These are phyloP conservation scores for Plasmodium fragile DNA, from an alignment of 169 alveolate genomes.

Conservation along the genomic window DNA sequence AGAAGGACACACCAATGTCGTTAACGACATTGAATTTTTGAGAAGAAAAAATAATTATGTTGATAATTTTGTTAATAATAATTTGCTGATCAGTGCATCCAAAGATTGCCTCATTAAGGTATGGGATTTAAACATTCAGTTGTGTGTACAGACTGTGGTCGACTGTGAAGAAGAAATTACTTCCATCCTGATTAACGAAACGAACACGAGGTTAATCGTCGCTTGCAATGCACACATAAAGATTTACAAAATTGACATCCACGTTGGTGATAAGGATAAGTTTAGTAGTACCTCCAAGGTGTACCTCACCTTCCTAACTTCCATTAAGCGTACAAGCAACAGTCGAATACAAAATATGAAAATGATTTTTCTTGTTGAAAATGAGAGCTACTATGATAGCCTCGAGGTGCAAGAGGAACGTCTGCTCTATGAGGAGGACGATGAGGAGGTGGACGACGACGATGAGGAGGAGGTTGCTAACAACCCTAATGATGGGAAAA, in stretches of 20 bases:
- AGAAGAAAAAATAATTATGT: conserved; percentile 22
- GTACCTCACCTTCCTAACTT: conserved; percentile 41
- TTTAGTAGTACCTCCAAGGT: conserved; percentile 27
- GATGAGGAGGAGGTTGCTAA: not conserved
- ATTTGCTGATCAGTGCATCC: conserved; percentile 84
- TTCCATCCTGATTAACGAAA: conserved; percentile 77
- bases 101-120: conserved; percentile 90
- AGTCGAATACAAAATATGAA: conserved; percentile 35
- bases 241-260: conserved; percentile 65
- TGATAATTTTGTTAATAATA: conserved; percentile 32
- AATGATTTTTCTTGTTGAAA: conserved; percentile 25
- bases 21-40: conserved; percentile 83
- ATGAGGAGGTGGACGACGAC: not conserved
- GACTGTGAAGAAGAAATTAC: conserved; percentile 86
- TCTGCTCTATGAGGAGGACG: not conserved
- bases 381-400: not conserved
- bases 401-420: not conserved
- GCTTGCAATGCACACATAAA: conserved; percentile 40
- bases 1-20: conserved; percentile 88
- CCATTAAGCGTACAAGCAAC: conserved; percentile 26
- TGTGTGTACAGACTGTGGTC: conserved; percentile 90
- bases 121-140: conserved; percentile 89
- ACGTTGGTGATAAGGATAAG: conserved; percentile 19
- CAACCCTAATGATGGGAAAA: not conserved
- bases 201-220: conserved; percentile 50